Evolutionary conservation across 352 stramenopile species (phyloP).

Genomic region (Pythium dissimile): DNA sequence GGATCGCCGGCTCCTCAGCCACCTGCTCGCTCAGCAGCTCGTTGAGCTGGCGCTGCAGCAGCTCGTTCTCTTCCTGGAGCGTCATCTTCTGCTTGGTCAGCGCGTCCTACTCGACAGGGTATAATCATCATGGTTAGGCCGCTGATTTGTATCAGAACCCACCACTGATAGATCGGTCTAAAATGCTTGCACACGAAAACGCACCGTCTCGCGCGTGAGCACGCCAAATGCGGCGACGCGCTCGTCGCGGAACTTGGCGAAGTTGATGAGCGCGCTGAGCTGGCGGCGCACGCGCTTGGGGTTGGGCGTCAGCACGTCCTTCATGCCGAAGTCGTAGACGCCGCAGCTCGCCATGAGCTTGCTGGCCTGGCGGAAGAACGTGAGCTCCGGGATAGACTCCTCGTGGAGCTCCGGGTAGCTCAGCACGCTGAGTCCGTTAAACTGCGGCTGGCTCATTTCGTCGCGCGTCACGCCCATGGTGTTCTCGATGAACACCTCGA

Average conservation of each 20-base stretch:
- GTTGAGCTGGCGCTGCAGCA: slow-evolving; percentile 58
- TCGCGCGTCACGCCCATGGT: slow-evolving; percentile 90
- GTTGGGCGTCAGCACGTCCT: slow-evolving; percentile 88
- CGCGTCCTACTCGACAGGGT: slow-evolving; percentile 53
- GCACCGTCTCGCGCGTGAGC: slow-evolving; percentile 36
- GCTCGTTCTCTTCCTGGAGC: slow-evolving; percentile 59
- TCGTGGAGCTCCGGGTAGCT: slow-evolving; percentile 92
- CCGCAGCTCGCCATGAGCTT: slow-evolving; percentile 91
- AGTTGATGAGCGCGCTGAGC: slow-evolving; percentile 97
- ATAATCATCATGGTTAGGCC: background rate
- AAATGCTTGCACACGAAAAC: background rate
- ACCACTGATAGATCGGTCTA: background rate
- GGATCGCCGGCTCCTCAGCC: slow-evolving; percentile 50
- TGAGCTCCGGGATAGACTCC: slow-evolving; percentile 91
- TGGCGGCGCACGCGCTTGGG: slow-evolving; percentile 89
- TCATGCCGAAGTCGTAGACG: slow-evolving; percentile 92
- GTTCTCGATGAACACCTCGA: slow-evolving; percentile 88
- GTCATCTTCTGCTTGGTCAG: slow-evolving; percentile 38
- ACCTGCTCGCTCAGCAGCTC: slow-evolving; percentile 54
- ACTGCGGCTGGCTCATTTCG: slow-evolving; percentile 89
- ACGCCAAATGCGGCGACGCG: slow-evolving; percentile 72
- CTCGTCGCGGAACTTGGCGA: slow-evolving; percentile 96
- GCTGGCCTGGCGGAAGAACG: slow-evolving; percentile 89
- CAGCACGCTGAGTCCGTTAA: slow-evolving; percentile 74
- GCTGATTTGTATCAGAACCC: background rate